A percentile compares a stretch with the other conserved stretches of the same genome.
These are phyloP conservation scores for Fusarium sarcochroum DNA, from an alignment of 2,329 filamentous ascomycete genomes.

Conservation along the genomic window DNA sequence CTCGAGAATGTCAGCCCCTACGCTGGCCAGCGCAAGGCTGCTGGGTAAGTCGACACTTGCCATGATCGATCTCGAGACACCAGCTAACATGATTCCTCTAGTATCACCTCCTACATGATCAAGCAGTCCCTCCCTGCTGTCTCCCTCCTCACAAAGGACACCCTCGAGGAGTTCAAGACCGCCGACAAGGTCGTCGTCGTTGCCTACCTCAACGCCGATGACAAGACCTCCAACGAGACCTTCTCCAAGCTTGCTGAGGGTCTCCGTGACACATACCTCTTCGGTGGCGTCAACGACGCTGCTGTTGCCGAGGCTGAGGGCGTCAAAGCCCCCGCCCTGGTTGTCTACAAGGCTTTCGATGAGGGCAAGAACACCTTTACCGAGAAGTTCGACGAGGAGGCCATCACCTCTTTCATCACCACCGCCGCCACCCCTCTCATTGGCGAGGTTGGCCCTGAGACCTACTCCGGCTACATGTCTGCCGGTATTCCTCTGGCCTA, in stretches of 20 bases:
- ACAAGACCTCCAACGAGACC: slow-evolving; percentile 89
- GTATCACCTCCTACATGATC: slow-evolving; percentile 90
- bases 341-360: slow-evolving; percentile 98
- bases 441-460: slow-evolving; percentile 96
- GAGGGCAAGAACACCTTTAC: slow-evolving; percentile 91
- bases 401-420: slow-evolving; percentile 87
- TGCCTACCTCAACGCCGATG: slow-evolving; percentile 84
- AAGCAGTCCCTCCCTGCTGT: slow-evolving; percentile 97
- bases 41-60: slow-evolving; percentile 66
- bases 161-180: slow-evolving; percentile 95
- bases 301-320: slow-evolving; percentile 90
- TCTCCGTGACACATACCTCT: slow-evolving; percentile 92
- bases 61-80: background rate
- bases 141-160: slow-evolving; percentile 84
- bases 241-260: slow-evolving; percentile 81
- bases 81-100: slow-evolving; percentile 50
- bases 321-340: slow-evolving; percentile 86
- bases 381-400: slow-evolving; percentile 83
- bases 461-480: slow-evolving; percentile 95
- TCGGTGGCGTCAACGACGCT: slow-evolving; percentile 88
- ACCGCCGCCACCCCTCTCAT: slow-evolving; percentile 89
- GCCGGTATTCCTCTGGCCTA: slow-evolving; percentile 94
- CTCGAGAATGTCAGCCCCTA: slow-evolving; percentile 85
- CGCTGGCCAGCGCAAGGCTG: slow-evolving; percentile 89
- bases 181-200: slow-evolving; percentile 97